phyloP scores from a whole-genome alignment of 805 yeast genomes.

The Debaryomyces hansenii region DNA sequence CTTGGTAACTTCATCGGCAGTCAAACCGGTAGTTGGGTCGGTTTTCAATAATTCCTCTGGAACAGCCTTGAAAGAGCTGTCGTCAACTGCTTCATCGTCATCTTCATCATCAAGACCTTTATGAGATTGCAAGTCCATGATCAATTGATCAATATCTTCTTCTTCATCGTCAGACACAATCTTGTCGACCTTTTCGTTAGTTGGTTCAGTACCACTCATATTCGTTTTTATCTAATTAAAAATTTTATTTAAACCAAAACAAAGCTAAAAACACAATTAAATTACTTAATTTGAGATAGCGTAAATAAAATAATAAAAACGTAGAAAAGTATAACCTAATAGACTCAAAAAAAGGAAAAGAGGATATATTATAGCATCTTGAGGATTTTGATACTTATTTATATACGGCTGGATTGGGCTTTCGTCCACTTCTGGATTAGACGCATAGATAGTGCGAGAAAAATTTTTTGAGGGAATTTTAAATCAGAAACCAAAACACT shows the following conservation, averaged over 20 bases:
- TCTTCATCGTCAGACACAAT: constrained; percentile 55
- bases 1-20: constrained; percentile 71
- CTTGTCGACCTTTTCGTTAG: constrained; percentile 52
- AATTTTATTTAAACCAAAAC: background rate
- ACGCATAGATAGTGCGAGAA: background rate
- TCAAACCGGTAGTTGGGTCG: constrained; percentile 74
- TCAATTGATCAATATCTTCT: constrained; percentile 61
- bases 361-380: background rate
- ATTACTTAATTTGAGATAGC: background rate
- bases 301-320: constrained; percentile 1
- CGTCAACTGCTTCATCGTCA: constrained; percentile 42
- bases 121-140: constrained; percentile 76
- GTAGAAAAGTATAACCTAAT: background rate
- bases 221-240: constrained; percentile 3
- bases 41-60: constrained; percentile 87
- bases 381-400: background rate
- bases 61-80: constrained; percentile 58
- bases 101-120: constrained; percentile 58
- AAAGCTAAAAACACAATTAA: background rate
- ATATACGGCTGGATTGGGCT: background rate
- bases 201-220: constrained; percentile 51
- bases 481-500: background rate
- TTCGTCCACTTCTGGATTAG: background rate
- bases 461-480: constrained; percentile 5
- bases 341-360: background rate